Evolutionary conservation across 192 early-diverging fungal species (phyloP).

Genomic region (Fimicolochytrium jonesii): DNA sequence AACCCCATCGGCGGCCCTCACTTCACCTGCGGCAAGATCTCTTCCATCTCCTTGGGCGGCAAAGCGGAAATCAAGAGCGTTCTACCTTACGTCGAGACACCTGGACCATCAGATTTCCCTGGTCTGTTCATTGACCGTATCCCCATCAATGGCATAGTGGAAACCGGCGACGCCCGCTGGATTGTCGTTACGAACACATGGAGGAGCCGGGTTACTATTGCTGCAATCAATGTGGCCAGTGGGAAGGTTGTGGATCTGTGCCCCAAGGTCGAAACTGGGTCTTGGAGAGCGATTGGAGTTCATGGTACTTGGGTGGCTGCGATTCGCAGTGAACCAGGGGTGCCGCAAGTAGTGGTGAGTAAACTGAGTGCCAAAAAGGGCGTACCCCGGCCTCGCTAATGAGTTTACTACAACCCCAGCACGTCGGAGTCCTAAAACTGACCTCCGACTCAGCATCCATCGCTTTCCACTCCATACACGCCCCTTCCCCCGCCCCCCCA

Average conservation of each 20-base stretch:
- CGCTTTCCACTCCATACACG: constrained; percentile 8
- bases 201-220: constrained; percentile 38
- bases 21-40: constrained; percentile 51
- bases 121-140: constrained; percentile 67
- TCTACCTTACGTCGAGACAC: constrained; percentile 28
- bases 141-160: constrained; percentile 10
- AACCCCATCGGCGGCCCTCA: constrained; percentile 67
- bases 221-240: constrained; percentile 39
- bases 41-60: constrained; percentile 32
- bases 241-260: constrained; percentile 51
- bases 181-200: constrained; percentile 22
- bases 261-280: constrained; percentile 33
- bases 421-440: constrained; percentile 7
- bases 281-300: constrained; percentile 43
- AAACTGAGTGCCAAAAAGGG: too few species aligned
- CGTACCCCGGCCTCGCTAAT: too few species aligned
- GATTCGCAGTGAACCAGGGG: constrained; percentile 48
- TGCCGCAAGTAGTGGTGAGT: constrained; percentile 39
- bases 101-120: constrained; percentile 48
- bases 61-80: constrained; percentile 33
- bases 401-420: too few species aligned
- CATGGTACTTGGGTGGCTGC: constrained; percentile 41
- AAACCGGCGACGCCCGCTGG: background rate
- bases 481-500: constrained; percentile 1
- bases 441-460: background rate